Conservation (phyloP, 1,139 yeast genomes). For the Debaryomyces fabryi region DNA sequence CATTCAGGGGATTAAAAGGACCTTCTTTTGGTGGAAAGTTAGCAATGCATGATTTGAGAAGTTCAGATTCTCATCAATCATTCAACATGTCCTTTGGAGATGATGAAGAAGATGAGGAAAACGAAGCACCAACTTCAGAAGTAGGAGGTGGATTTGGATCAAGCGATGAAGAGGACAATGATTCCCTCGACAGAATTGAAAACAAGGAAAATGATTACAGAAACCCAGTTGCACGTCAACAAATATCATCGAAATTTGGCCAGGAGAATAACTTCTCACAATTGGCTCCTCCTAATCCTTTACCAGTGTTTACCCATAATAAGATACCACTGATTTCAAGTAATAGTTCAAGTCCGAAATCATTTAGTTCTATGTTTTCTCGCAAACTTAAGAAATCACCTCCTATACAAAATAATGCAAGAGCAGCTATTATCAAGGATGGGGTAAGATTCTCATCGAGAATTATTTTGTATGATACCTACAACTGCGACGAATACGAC, state of each 20-base stretch:
- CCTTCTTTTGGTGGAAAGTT: constrained; percentile 52
- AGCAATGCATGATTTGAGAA: constrained; percentile 31
- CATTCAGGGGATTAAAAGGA: constrained; percentile 64
- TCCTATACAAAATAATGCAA: constrained; percentile 3
- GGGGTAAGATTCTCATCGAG: constrained; percentile 81
- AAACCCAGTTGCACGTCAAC: not conserved
- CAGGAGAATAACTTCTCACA: constrained; percentile 8
- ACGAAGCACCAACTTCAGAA: constrained; percentile 21
- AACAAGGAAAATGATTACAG: constrained; percentile 1
- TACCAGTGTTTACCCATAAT: constrained; percentile 27
- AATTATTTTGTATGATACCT: constrained; percentile 85
- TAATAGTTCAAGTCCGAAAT: constrained; percentile 33
- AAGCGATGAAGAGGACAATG: constrained; percentile 29
- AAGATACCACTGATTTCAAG: constrained; percentile 31
- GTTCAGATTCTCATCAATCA: constrained; percentile 47
- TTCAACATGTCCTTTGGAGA: constrained; percentile 39
- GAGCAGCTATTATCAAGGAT: constrained; percentile 7
- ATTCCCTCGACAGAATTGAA: not conserved
- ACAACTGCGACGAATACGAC: constrained; percentile 83
- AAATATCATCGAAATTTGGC: not conserved
- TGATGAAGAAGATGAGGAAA: constrained; percentile 9
- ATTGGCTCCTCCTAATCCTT: constrained; percentile 20
- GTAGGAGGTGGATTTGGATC: constrained; percentile 36
- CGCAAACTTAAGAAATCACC: constrained; percentile 29
- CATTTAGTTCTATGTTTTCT: constrained; percentile 35